Evolutionary conservation across 1,139 yeast species (phyloP).

Genomic region (Zygosaccharomyces pseudobailii): DNA sequence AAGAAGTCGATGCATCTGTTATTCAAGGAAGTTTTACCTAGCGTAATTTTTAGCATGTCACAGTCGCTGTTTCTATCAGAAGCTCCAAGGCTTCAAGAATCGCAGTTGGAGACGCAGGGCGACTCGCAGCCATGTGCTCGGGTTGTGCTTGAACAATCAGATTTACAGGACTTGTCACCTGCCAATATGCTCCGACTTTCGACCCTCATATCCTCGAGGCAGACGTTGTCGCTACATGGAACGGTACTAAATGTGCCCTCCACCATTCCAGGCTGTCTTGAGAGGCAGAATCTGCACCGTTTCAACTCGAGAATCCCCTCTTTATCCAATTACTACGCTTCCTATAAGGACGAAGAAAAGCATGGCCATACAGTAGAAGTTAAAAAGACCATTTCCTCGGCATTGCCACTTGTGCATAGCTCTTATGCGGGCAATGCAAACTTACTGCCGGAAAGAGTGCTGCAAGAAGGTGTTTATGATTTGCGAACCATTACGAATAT

Average conservation of each 20-base stretch:
- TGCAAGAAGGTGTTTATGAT: conserved; percentile 25
- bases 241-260: conserved; percentile 40
- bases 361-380: conserved; percentile 7
- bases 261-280: conserved; percentile 35
- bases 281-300: conserved; percentile 37
- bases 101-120: conserved; percentile 1
- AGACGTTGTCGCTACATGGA: conserved; percentile 65
- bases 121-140: conserved; percentile 4
- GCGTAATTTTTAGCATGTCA: conserved; percentile 33
- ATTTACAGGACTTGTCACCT: conserved; percentile 48
- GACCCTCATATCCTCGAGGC: conserved; percentile 70
- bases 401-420: conserved; percentile 5
- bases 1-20: conserved; percentile 32
- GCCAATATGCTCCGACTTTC: conserved; percentile 67
- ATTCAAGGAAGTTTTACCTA: conserved; percentile 34
- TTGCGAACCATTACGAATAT: conserved; percentile 26
- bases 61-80: conserved; percentile 29
- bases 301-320: conserved; percentile 35
- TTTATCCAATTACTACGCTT: conserved; percentile 25
- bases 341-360: conserved; percentile 10
- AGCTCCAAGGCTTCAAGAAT: conserved; percentile 1
- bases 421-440: conserved; percentile 16
- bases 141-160: conserved; percentile 26
- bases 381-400: conserved; percentile 11
- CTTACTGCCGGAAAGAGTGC: conserved; percentile 23